phyloP scores from a whole-genome alignment of 1,284 basidiomycete genomes.

The Exsudoporus floridanus region DNA sequence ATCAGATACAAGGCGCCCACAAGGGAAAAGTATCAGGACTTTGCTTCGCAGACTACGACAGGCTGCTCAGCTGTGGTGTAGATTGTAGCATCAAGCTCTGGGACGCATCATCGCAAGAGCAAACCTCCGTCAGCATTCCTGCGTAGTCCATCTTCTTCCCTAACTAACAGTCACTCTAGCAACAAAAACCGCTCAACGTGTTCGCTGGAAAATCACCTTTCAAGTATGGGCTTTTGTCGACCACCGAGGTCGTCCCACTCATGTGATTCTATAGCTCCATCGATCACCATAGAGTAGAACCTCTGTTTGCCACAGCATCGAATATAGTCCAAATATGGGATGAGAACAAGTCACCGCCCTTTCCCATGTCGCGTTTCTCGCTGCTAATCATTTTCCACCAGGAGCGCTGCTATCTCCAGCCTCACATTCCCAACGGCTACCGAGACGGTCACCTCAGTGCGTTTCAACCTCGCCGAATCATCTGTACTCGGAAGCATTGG shows the following conservation, averaged over 20 bases:
- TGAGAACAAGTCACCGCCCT: slow-evolving; percentile 70
- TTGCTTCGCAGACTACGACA: slow-evolving; percentile 66
- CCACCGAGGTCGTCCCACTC: neutral
- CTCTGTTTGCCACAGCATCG: slow-evolving; percentile 92
- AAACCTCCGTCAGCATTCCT: slow-evolving; percentile 22
- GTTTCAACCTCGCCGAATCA: slow-evolving; percentile 93
- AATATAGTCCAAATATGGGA: slow-evolving; percentile 97
- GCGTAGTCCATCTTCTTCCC: neutral
- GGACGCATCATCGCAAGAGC: slow-evolving; percentile 48
- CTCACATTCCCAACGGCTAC: slow-evolving; percentile 80
- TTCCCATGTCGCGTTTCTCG: neutral
- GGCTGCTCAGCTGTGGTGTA: slow-evolving; percentile 87
- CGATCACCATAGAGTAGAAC: slow-evolving; percentile 88
- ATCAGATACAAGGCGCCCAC: slow-evolving; percentile 81
- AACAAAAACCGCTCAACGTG: slow-evolving; percentile 63
- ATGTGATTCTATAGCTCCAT: slow-evolving; percentile 62
- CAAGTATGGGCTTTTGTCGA: slow-evolving; percentile 49
- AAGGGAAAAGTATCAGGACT: slow-evolving; percentile 90
- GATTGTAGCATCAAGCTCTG: slow-evolving; percentile 93
- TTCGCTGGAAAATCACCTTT: slow-evolving; percentile 85
- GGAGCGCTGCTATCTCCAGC: slow-evolving; percentile 75
- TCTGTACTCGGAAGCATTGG: slow-evolving; percentile 93
- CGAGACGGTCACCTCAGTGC: slow-evolving; percentile 85
- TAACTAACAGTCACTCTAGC: slow-evolving; percentile 25
- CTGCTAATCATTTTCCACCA: slow-evolving; percentile 26